phyloP scores from a whole-genome alignment of 2,329 filamentous ascomycete genomes.

The Pseudocercospora vitis region DNA sequence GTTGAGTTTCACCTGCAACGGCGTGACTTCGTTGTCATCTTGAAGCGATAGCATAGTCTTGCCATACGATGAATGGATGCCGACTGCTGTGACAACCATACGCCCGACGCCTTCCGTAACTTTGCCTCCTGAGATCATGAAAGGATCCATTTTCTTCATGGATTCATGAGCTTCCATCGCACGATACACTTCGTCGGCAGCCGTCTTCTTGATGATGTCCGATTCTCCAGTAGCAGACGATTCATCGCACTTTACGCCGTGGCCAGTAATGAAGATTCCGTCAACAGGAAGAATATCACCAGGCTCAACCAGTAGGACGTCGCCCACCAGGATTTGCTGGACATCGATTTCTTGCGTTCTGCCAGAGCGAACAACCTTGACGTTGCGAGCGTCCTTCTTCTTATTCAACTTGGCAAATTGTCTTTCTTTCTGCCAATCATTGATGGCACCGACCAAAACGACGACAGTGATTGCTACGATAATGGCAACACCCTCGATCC shows the following conservation, averaged over 20 bases:
- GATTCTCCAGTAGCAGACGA: constrained; percentile 77
- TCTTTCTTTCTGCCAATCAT: constrained; percentile 79
- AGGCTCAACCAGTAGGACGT: constrained; percentile 70
- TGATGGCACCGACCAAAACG: constrained; percentile 72
- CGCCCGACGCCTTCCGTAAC: constrained; percentile 73
- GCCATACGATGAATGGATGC: constrained; percentile 71
- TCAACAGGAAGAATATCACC: constrained; percentile 72
- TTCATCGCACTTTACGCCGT: constrained; percentile 70
- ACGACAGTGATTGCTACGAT: constrained; percentile 75
- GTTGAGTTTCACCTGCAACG: constrained; percentile 75
- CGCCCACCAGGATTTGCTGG: constrained; percentile 70
- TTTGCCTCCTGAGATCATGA: constrained; percentile 84
- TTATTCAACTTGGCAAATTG: constrained; percentile 78
- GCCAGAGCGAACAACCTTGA: constrained; percentile 76
- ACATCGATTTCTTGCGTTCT: constrained; percentile 68
- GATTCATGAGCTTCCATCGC: constrained; percentile 63
- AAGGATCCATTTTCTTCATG: constrained; percentile 71
- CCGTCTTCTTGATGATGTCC: constrained; percentile 66
- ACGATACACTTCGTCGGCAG: constrained; percentile 64
- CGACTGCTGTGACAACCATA: constrained; percentile 73
- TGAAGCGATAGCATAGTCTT: constrained; percentile 77
- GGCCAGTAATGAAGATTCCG: constrained; percentile 67
- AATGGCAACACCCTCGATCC: constrained; percentile 80
- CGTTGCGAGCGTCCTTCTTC: constrained; percentile 72
- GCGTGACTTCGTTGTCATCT: constrained; percentile 74